Conservation (phyloP, 129 eudicot species). For the Scalesia atractyloides region DNA sequence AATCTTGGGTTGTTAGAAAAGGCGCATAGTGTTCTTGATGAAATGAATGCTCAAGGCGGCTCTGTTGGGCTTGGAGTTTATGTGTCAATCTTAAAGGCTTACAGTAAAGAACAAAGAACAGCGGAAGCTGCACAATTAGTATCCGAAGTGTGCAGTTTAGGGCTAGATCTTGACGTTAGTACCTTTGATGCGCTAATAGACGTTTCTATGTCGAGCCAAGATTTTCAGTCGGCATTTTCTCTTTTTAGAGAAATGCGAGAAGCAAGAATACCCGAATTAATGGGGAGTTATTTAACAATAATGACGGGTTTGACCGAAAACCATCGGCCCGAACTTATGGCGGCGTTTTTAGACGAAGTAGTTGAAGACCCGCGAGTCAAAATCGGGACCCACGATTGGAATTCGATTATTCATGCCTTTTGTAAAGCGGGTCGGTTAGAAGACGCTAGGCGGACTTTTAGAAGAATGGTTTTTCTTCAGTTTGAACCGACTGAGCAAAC, state of each 20-base stretch:
- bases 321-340: conserved; percentile 96
- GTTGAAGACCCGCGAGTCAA: conserved; percentile 85
- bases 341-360: conserved; percentile 84
- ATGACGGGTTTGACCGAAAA: conserved; percentile 95
- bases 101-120: conserved; percentile 73
- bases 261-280: conserved; percentile 68
- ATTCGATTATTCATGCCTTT: conserved; percentile 86
- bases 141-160: conserved; percentile 62
- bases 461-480: conserved; percentile 83
- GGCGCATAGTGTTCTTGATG: conserved; percentile 79
- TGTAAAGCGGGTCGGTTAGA: conserved; percentile 89
- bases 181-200: conserved; percentile 77
- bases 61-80: conserved; percentile 79
- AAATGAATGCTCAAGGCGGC: conserved; percentile 80
- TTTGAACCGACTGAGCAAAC: conserved; percentile 89
- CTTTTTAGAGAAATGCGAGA: conserved; percentile 95
- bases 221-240: conserved; percentile 93
- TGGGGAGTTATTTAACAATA: conserved; percentile 80
- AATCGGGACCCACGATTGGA: conserved; percentile 95
- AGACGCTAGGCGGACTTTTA: conserved; percentile 86
- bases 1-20: conserved; percentile 67
- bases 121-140: conserved; percentile 94
- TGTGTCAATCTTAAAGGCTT: conserved; percentile 78
- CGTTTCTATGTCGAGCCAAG: conserved; percentile 86
- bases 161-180: conserved; percentile 61